A percentile compares a stretch with the other conserved stretches of the same genome.
These are phyloP conservation scores for Cadophora malorum DNA, from an alignment of 2,329 filamentous ascomycete genomes.

Conservation along the genomic window DNA sequence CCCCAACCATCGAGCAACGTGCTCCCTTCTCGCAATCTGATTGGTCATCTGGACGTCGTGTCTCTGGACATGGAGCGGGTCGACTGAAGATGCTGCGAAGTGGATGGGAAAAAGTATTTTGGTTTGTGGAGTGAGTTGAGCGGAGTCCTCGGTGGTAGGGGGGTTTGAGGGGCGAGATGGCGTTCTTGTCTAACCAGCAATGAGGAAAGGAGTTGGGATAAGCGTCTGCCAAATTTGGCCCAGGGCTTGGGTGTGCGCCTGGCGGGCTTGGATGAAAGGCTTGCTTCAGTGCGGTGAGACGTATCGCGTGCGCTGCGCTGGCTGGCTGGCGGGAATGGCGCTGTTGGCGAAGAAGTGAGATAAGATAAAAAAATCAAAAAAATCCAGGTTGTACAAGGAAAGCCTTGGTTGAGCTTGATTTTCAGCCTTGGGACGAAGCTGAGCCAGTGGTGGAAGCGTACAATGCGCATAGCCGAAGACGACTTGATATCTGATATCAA, in stretches of 20 bases:
- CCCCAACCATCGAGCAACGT: slow-evolving; percentile 30
- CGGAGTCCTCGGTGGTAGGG: not conserved
- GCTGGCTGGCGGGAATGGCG: not conserved
- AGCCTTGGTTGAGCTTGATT: slow-evolving; percentile 17
- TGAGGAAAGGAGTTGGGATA: not conserved
- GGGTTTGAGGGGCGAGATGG: not conserved
- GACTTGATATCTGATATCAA: slow-evolving; percentile 4
- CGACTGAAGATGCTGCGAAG: not conserved
- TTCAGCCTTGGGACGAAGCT: not conserved
- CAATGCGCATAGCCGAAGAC: not conserved
- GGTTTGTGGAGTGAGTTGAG: slow-evolving; percentile 4
- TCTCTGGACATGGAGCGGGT: not conserved
- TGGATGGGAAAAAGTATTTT: not conserved
- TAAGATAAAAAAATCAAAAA: not conserved
- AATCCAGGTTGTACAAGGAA: not conserved
- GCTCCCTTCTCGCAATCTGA: slow-evolving; percentile 20
- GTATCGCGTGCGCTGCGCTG: not conserved
- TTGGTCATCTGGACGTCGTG: slow-evolving; percentile 32
- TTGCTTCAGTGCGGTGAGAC: slow-evolving; percentile 1
- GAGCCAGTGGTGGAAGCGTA: not conserved
- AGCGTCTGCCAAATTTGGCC: slow-evolving; percentile 6
- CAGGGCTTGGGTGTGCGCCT: not conserved
- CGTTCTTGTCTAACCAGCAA: not conserved
- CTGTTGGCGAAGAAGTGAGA: not conserved
- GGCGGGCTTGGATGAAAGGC: not conserved